Evolutionary conservation across 1,139 yeast genomes (phyloP).

Genomic region (Suzukiozyma palmioleophila): DNA sequence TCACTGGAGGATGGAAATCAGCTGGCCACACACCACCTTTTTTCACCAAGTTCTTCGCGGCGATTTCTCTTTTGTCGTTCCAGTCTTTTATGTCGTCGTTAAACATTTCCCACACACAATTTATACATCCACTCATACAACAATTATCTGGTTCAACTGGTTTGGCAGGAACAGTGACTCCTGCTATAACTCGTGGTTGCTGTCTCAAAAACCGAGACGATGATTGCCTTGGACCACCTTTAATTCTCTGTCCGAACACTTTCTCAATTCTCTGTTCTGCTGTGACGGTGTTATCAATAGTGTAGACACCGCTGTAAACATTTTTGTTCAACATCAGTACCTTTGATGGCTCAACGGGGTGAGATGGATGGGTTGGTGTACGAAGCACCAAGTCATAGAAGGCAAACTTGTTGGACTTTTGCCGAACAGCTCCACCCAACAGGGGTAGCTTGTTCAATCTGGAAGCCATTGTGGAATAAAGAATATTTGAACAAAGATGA

Average conservation of each 20-base stretch:
- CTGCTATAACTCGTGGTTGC: conserved; percentile 52
- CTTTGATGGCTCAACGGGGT: conserved; percentile 24
- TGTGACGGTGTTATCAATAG: conserved; percentile 26
- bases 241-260: conserved; percentile 57
- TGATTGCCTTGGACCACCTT: conserved; percentile 49
- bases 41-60: conserved; percentile 50
- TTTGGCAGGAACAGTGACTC: conserved; percentile 69
- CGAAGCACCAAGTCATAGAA: conserved; percentile 36
- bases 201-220: conserved; percentile 47
- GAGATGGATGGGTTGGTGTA: conserved; percentile 31
- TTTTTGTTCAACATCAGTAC: conserved; percentile 19
- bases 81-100: conserved; percentile 86
- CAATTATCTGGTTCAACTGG: conserved; percentile 94
- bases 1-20: conserved; percentile 68
- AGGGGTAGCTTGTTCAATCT: too few relatives aligned
- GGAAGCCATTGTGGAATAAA: too few relatives aligned
- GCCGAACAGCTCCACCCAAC: too few relatives aligned
- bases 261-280: conserved; percentile 46
- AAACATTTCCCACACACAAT: conserved; percentile 94
- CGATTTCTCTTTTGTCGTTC: conserved; percentile 56
- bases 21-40: conserved; percentile 71
- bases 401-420: conserved; percentile 16
- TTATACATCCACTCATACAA: conserved; percentile 95
- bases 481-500: too few relatives aligned
- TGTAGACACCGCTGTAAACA: conserved; percentile 46